These are phyloP conservation scores for Thelephora aurantiotincta DNA, from an alignment of 768 basidiomycete species.

Conservation along the genomic window DNA sequence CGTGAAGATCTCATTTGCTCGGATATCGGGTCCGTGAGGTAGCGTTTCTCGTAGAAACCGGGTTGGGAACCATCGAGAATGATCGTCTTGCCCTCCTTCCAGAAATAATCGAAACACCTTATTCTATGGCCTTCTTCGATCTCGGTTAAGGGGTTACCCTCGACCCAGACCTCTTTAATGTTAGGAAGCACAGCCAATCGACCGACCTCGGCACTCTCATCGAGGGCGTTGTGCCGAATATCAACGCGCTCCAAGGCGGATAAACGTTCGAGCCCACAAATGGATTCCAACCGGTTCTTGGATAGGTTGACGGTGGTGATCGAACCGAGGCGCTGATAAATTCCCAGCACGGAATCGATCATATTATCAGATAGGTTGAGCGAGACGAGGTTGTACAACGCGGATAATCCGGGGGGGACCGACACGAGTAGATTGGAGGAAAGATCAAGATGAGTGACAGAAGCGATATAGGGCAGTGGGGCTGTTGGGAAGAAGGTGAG, in stretches of 20 bases:
- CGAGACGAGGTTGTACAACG: conserved; percentile 69
- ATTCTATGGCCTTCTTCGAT: conserved; percentile 58
- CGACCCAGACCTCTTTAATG: conserved; percentile 68
- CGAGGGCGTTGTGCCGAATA: conserved; percentile 62
- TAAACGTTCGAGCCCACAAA: conserved; percentile 89
- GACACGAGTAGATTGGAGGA: conserved; percentile 86
- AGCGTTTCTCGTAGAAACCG: conserved; percentile 57
- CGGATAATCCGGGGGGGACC: conserved; percentile 63
- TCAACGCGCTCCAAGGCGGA: conserved; percentile 76
- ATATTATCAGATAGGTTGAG: conserved; percentile 96
- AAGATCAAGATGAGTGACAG: conserved; percentile 73
- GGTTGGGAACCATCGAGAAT: conserved; percentile 63
- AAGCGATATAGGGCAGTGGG: conserved; percentile 49
- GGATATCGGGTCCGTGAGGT: conserved; percentile 31
- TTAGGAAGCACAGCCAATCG: conserved; percentile 69
- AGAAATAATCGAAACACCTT: conserved; percentile 73
- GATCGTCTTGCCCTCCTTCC: conserved; percentile 68
- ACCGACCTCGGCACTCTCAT: conserved; percentile 77
- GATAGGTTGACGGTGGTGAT: conserved; percentile 70
- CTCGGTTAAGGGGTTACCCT: conserved; percentile 72
- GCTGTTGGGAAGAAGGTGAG: conserved; percentile 69
- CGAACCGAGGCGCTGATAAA: conserved; percentile 69
- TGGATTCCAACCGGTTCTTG: conserved; percentile 82
- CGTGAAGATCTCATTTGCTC: conserved; percentile 39
- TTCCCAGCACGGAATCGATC: conserved; percentile 88